Conservation (phyloP, 1,284 basidiomycete species). For the Heterobasidion irregulare region DNA sequence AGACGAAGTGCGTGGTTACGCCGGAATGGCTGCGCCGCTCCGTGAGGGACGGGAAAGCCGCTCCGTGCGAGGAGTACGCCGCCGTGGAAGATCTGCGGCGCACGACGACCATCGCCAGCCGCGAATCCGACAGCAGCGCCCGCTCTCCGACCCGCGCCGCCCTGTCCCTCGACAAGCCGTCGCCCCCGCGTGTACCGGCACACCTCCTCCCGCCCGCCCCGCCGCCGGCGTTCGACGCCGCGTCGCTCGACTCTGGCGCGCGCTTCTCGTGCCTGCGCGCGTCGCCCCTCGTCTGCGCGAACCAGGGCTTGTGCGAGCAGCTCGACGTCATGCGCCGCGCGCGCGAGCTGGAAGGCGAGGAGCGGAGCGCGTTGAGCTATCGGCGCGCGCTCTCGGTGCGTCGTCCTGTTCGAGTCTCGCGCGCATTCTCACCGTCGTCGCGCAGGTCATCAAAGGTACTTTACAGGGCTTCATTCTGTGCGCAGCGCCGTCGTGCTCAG, state of each 20-base stretch:
- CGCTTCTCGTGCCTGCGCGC: conserved; percentile 52
- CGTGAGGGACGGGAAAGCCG: conserved; percentile 28
- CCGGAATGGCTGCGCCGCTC: conserved; percentile 63
- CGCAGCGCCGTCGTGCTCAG: not conserved
- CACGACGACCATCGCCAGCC: conserved; percentile 34
- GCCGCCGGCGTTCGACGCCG: not conserved
- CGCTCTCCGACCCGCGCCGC: not conserved
- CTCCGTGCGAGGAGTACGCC: conserved; percentile 45
- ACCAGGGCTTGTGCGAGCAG: conserved; percentile 48
- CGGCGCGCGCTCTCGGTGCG: conserved; percentile 56
- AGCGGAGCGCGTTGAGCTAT: conserved; percentile 59
- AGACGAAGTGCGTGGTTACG: conserved; percentile 53
- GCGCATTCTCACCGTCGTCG: not conserved
- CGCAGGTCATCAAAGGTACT: conserved; percentile 53
- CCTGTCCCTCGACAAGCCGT: not conserved
- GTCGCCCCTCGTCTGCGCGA: conserved; percentile 56
- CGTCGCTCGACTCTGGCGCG: conserved; percentile 25
- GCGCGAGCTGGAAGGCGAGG: conserved; percentile 56
- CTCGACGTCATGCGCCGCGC: conserved; percentile 51
- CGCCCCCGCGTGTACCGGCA: conserved; percentile 8
- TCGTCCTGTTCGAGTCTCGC: not conserved
- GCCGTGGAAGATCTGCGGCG: conserved; percentile 43
- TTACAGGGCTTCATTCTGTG: not conserved
- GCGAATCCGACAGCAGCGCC: not conserved
- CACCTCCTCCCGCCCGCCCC: conserved; percentile 14